Evolutionary conservation across 2,329 filamentous ascomycete genomes (phyloP).

Genomic region (Amylocarpus encephaloides): DNA sequence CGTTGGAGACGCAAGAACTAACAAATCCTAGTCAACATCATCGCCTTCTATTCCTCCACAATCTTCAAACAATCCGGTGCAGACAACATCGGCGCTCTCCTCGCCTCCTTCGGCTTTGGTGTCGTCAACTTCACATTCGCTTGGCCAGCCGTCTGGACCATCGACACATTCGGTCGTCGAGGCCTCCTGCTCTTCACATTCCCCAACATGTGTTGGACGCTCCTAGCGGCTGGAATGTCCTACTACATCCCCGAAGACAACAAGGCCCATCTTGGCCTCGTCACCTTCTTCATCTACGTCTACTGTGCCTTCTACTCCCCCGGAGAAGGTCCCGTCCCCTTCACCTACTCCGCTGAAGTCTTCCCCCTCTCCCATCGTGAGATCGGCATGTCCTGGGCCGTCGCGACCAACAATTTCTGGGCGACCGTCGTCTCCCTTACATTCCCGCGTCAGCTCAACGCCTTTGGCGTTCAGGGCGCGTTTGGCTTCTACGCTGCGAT

Average conservation of each 20-base stretch:
- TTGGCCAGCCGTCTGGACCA: conserved; percentile 51
- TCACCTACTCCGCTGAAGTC: conserved; percentile 55
- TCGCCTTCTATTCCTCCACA: conserved; percentile 66
- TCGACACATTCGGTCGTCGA: conserved; percentile 57
- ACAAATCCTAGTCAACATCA: conserved; percentile 46
- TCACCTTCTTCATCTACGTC: conserved; percentile 59
- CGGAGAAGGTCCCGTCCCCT: conserved; percentile 55
- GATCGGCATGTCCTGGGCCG: conserved; percentile 55
- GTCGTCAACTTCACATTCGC: conserved; percentile 56
- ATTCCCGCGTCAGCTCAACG: conserved; percentile 42
- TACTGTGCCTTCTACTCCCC: conserved; percentile 60
- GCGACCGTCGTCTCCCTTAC: conserved; percentile 54
- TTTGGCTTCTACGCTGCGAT: conserved; percentile 49
- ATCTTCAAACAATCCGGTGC: conserved; percentile 53
- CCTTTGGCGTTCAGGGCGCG: conserved; percentile 32
- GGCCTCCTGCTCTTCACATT: conserved; percentile 57
- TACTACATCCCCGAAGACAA: conserved; percentile 1
- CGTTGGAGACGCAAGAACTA: background rate
- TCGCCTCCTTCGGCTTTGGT: conserved; percentile 59
- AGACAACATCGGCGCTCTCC: conserved; percentile 45
- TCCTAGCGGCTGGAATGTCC: conserved; percentile 46
- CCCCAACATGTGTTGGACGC: conserved; percentile 58
- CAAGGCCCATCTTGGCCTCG: conserved; percentile 25
- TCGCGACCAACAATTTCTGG: conserved; percentile 54
- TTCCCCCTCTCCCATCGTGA: conserved; percentile 57